Evolutionary conservation across 768 basidiomycete genomes (phyloP).

Genomic region (Macrocybe gigantea): DNA sequence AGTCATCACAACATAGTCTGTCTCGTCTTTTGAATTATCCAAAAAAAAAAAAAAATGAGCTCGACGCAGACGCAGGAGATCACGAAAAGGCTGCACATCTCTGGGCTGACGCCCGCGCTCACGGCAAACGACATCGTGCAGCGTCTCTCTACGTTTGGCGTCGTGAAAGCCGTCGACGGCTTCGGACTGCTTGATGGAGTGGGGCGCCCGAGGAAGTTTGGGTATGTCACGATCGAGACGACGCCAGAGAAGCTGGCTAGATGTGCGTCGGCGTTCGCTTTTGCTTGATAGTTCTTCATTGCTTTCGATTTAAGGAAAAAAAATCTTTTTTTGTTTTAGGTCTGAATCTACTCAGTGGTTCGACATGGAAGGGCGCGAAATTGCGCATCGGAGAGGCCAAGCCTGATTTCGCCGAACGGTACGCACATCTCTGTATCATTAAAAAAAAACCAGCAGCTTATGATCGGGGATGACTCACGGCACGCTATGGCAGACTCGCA

Average conservation of each 20-base stretch:
- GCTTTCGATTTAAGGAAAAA: background rate
- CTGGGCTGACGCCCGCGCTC: constrained; percentile 68
- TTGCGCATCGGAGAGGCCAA: constrained; percentile 81
- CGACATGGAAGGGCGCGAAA: constrained; percentile 86
- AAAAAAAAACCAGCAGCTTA: too few species aligned
- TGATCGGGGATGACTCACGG: constrained; percentile 1
- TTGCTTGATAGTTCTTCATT: background rate
- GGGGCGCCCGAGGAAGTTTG: constrained; percentile 67
- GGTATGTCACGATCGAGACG: constrained; percentile 66
- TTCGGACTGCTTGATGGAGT: constrained; percentile 59
- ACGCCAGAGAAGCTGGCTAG: constrained; percentile 51
- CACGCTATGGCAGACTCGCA: constrained; percentile 19
- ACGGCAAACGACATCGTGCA: constrained; percentile 48
- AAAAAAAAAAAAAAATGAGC: too few species aligned
- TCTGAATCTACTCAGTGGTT: constrained; percentile 70
- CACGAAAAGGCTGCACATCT: constrained; percentile 66
- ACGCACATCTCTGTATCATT: too few species aligned
- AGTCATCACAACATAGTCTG: too few species aligned
- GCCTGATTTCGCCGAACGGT: constrained; percentile 67
- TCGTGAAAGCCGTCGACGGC: constrained; percentile 63
- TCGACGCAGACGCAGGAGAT: constrained; percentile 16
- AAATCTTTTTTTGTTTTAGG: constrained; percentile 32
- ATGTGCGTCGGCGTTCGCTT: constrained; percentile 39
- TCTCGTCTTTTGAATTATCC: too few species aligned
- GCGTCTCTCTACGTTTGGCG: constrained; percentile 62